A percentile compares a stretch with the other conserved stretches of the same genome.
phyloP scores from a whole-genome alignment of 169 alveolate genomes.

The Hepatocystis sp. region DNA sequence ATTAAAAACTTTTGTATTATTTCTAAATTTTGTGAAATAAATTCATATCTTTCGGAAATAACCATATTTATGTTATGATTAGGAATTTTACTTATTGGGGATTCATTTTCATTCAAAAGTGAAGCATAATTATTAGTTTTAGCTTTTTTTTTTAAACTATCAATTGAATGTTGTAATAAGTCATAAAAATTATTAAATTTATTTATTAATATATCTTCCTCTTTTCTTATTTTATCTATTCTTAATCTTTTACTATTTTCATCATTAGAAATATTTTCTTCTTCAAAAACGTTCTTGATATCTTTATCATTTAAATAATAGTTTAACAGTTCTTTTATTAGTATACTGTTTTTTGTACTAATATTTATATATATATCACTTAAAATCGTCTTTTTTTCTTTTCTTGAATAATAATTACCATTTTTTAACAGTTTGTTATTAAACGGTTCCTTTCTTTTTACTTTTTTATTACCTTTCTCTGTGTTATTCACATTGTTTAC shows the following conservation, averaged over 20 bases:
- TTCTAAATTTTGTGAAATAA: slow-evolving; percentile 15
- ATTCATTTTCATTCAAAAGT: neutral
- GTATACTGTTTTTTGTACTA: slow-evolving; percentile 8
- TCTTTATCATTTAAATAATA: slow-evolving; percentile 53
- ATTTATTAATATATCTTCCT: slow-evolving; percentile 51
- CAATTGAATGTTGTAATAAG: slow-evolving; percentile 36
- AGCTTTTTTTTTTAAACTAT: slow-evolving; percentile 22
- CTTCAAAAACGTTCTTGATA: slow-evolving; percentile 25
- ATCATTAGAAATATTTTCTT: slow-evolving; percentile 47
- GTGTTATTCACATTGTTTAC: no score
- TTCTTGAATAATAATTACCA: slow-evolving; percentile 42
- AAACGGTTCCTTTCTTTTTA: neutral
- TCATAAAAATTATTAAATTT: slow-evolving; percentile 59
- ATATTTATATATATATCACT: slow-evolving; percentile 45
- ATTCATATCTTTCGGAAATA: slow-evolving; percentile 28
- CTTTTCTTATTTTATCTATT: slow-evolving; percentile 28
- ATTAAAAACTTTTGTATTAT: slow-evolving; percentile 48
- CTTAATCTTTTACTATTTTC: slow-evolving; percentile 17
- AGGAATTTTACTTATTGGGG: neutral
- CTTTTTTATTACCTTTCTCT: no score
- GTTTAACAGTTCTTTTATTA: slow-evolving; percentile 18
- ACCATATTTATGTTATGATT: neutral
- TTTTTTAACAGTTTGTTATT: slow-evolving; percentile 12
- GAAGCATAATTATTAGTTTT: no score
- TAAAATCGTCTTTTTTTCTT: slow-evolving; percentile 55